Conservation (phyloP, 805 yeast genomes). For the Yamadazyma laniorum region DNA sequence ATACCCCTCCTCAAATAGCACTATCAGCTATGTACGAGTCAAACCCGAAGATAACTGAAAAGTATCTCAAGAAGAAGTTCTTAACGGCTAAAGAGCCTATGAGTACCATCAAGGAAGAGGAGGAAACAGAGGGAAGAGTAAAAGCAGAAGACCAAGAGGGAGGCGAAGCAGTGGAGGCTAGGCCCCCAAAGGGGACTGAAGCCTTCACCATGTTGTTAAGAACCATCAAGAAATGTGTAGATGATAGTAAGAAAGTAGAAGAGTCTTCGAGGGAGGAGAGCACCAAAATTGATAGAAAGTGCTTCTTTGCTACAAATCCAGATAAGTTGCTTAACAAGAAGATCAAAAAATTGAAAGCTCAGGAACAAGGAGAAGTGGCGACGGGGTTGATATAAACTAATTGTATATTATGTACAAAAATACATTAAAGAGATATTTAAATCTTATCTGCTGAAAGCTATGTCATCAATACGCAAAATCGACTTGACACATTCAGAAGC, state of each 20-base stretch:
- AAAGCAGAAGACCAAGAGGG: slow-evolving; percentile 14
- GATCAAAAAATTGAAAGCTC: slow-evolving; percentile 20
- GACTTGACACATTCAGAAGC: slow-evolving; percentile 97
- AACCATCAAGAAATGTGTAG: slow-evolving; percentile 50
- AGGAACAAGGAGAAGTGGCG: not conserved
- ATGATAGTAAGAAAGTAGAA: slow-evolving; percentile 38
- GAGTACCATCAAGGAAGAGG: slow-evolving; percentile 10
- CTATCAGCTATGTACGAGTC: slow-evolving; percentile 74
- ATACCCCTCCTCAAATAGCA: slow-evolving; percentile 95
- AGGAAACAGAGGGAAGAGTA: slow-evolving; percentile 4
- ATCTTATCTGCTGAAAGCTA: slow-evolving; percentile 64
- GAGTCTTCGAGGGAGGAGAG: slow-evolving; percentile 62
- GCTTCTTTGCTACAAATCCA: slow-evolving; percentile 64
- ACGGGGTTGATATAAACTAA: not conserved
- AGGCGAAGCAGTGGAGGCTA: slow-evolving; percentile 11
- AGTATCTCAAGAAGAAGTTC: slow-evolving; percentile 67
- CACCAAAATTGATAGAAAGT: slow-evolving; percentile 58
- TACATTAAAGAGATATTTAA: not conserved
- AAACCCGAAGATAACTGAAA: slow-evolving; percentile 60
- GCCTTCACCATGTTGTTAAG: slow-evolving; percentile 45
- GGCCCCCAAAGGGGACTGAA: slow-evolving; percentile 13
- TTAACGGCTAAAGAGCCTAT: slow-evolving; percentile 14
- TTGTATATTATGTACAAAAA: not conserved
- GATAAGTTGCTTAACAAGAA: slow-evolving; percentile 47
- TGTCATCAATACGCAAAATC: slow-evolving; percentile 94